A percentile compares a stretch with the other conserved stretches of the same genome.
Conservation (phyloP, 73 alveolate species). For the Paramecium caudatum region DNA sequence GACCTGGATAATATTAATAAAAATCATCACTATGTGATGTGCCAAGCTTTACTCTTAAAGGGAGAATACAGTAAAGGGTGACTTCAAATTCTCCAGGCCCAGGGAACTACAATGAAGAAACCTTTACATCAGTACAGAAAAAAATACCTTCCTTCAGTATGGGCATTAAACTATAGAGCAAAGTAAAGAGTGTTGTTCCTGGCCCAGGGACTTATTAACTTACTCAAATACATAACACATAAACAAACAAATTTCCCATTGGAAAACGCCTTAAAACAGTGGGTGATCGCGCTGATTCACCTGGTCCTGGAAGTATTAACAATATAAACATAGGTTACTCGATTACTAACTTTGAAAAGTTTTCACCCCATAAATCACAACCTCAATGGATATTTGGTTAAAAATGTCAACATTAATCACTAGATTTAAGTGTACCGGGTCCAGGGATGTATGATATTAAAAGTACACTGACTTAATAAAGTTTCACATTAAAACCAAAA, state of each 20-base stretch:
- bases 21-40: not conserved
- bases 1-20: slow-evolving; percentile 39
- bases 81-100: slow-evolving; percentile 64
- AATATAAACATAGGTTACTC: not conserved
- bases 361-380: slow-evolving; percentile 34
- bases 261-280: not conserved
- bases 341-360: not conserved
- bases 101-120: slow-evolving; percentile 62
- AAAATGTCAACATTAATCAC: not conserved
- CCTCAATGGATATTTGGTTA: slow-evolving; percentile 33
- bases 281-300: slow-evolving; percentile 33
- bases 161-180: slow-evolving; percentile 12
- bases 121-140: not conserved
- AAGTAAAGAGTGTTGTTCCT: not conserved
- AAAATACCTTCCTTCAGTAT: slow-evolving; percentile 54
- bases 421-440: not conserved
- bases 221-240: not conserved
- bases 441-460: slow-evolving; percentile 39
- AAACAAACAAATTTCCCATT: not conserved
- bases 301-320: slow-evolving; percentile 5
- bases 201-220: slow-evolving; percentile 57
- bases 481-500: slow-evolving; percentile 49
- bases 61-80: not conserved
- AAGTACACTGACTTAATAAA: slow-evolving; percentile 29
- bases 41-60: slow-evolving; percentile 14